Percentiles rank a stretch among this genome's conserved stretches.
phyloP scores from a whole-genome alignment of 139 green algal genomes.

The Marvania coccoides region DNA sequence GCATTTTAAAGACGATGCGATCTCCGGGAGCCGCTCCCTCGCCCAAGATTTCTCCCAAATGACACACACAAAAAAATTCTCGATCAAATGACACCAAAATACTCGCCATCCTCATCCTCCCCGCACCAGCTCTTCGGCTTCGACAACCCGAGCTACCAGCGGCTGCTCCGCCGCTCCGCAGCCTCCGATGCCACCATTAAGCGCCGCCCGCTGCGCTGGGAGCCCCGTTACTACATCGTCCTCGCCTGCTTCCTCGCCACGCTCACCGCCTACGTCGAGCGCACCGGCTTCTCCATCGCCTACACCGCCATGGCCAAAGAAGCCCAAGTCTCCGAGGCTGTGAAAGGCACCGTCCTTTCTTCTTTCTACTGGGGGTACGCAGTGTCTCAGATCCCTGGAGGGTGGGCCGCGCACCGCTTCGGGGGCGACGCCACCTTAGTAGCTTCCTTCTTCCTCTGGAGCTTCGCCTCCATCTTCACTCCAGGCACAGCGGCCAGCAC shows the following conservation, averaged over 20 bases:
- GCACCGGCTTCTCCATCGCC: slow-evolving; percentile 91
- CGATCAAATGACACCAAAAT: no score
- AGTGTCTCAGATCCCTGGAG: slow-evolving; percentile 87
- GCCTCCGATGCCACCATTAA: not conserved
- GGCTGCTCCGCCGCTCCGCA: not conserved
- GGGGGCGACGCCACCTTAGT: slow-evolving; percentile 75
- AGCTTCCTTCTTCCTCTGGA: slow-evolving; percentile 79
- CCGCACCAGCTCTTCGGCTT: not conserved
- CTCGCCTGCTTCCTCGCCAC: slow-evolving; percentile 79
- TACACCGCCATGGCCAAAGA: slow-evolving; percentile 81
- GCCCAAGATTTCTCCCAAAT: no score
- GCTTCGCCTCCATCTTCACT: slow-evolving; percentile 63
- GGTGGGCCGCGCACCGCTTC: slow-evolving; percentile 82
- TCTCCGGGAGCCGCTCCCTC: no score
- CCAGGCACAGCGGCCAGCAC: slow-evolving; percentile 30
- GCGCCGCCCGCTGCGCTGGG: not conserved
- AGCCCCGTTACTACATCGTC: slow-evolving; percentile 58
- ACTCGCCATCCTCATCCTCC: no score
- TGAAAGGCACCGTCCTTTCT: slow-evolving; percentile 83
- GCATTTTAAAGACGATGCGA: no score
- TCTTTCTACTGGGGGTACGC: slow-evolving; percentile 97
- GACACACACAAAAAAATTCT: no score
- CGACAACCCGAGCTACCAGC: not conserved
- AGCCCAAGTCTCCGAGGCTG: slow-evolving; percentile 4
- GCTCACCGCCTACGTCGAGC: slow-evolving; percentile 85